These are phyloP conservation scores for Talaromyces sp. DNA, from an alignment of 2,329 filamentous ascomycete species.

Conservation along the genomic window DNA sequence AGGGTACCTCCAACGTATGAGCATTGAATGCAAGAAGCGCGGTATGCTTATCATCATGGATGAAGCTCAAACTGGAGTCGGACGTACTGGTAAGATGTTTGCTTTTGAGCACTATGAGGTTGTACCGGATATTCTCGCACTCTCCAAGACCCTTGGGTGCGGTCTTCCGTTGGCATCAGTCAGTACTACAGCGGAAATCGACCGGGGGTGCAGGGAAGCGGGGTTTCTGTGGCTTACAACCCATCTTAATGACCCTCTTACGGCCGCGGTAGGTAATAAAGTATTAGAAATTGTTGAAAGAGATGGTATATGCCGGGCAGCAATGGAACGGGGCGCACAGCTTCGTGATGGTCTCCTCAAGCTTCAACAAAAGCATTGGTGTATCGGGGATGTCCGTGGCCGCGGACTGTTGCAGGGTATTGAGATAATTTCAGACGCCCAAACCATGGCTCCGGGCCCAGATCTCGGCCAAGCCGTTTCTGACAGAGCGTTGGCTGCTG, in stretches of 20 bases:
- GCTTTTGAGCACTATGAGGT: conserved; percentile 50
- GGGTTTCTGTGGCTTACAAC: conserved; percentile 57
- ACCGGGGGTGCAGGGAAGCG: conserved; percentile 41
- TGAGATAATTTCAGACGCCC: conserved; percentile 51
- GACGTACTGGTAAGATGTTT: conserved; percentile 54
- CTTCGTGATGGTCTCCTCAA: conserved; percentile 45
- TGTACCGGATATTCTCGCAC: conserved; percentile 54
- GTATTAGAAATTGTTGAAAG: conserved; percentile 57
- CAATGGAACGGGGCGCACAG: conserved; percentile 40
- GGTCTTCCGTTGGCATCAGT: conserved; percentile 51
- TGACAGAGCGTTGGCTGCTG: conserved; percentile 45
- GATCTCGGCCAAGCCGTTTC: conserved; percentile 47
- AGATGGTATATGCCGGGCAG: conserved; percentile 47
- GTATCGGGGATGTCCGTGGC: conserved; percentile 58
- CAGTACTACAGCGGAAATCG: conserved; percentile 51
- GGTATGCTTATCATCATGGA: conserved; percentile 56
- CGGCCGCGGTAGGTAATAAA: conserved; percentile 56
- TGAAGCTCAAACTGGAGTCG: conserved; percentile 56
- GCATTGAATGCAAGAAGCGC: conserved; percentile 48
- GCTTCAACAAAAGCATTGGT: conserved; percentile 50
- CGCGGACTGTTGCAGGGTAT: conserved; percentile 21
- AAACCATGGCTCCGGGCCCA: conserved; percentile 43
- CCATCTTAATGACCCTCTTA: conserved; percentile 58
- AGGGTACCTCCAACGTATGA: conserved; percentile 55
- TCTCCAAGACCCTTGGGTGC: conserved; percentile 58